Evolutionary conservation across 768 basidiomycete genomes (phyloP), one percentile per base, ranked within the genome.

Genomic region (Lactifluus piperatus): DNA sequence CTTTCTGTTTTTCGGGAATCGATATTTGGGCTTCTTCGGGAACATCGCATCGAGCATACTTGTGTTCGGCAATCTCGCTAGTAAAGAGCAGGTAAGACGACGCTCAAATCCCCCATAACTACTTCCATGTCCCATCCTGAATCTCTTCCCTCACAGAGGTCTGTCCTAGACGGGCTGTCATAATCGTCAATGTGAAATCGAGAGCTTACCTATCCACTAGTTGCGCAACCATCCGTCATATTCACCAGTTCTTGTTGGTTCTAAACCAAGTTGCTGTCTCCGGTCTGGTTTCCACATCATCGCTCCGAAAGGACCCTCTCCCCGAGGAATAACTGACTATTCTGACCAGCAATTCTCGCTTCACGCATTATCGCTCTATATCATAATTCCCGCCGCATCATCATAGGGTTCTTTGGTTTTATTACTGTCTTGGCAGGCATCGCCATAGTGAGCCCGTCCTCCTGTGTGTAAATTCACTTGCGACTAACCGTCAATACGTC

Each of bases 331-430:
- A 41, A n/a, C 52, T 46, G 5, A 50, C 34, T 44, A 24, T 16
- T 53, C n/a, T 41, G 34, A 50, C 16, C 34, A 80, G 77, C 72
- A 57, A 73, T 77, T 30, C 71, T 81, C 29, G 73, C 74, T 13
- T 66, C 79, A 43, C 77, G 81, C 41, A 77, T 77, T 51, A 77
- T 75, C 57, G 81, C 82, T 5, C 66, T 83, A 14, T 82, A 80
- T 56, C 69, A 71, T 11, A 66, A 76, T 36, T 75, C 74, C 20
- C 60, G 70, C 45, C 70, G 71, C 20, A 65, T 81, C 36, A 58
- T 77, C n/a, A 56, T 63, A 5, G 70, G 67, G 30, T 66, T 81
- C 66, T 18, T 77, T 1, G 65, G 67, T 6, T 68, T 70, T 29
- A 75, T 68, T 2, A 52, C 65, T 0, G 52, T 72, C 1, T 60